These are phyloP conservation scores for Sclerotinia minor DNA, from an alignment of 2,329 filamentous ascomycete genomes.

Conservation along the genomic window DNA sequence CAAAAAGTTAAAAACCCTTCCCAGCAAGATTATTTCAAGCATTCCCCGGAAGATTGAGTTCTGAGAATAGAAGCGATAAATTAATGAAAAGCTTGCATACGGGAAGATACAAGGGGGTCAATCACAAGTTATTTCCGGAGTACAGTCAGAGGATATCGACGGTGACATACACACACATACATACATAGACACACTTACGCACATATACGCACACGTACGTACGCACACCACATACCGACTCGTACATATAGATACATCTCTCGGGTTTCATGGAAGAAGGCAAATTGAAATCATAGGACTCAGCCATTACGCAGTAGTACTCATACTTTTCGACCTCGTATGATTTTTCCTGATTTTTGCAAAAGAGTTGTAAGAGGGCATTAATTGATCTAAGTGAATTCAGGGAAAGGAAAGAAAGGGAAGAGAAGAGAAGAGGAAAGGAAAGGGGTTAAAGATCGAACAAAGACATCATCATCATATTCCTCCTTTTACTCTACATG, in stretches of 20 bases:
- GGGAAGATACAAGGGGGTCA: not conserved
- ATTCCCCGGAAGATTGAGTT: slow-evolving; percentile 5
- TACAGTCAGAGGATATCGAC: not conserved
- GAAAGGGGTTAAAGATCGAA: not conserved
- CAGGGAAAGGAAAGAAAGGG: not conserved
- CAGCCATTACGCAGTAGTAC: not conserved
- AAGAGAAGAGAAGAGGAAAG: not conserved
- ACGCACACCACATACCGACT: no score
- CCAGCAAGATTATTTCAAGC: slow-evolving; percentile 7
- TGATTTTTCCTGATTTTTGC: not conserved
- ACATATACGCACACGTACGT: not conserved
- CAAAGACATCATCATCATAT: not conserved
- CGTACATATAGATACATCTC: no score
- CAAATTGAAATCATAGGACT: not conserved
- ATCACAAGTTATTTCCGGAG: not conserved
- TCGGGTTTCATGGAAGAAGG: no score
- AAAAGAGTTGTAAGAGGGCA: not conserved
- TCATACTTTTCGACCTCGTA: not conserved
- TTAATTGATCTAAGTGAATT: not conserved
- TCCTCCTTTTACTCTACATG: not conserved
- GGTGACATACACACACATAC: not conserved
- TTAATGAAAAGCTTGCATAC: slow-evolving; percentile 13
- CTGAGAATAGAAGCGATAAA: slow-evolving; percentile 12
- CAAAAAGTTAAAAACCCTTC: slow-evolving; percentile 3
- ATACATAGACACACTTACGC: not conserved